A percentile compares a stretch with the other conserved stretches of the same genome.
These are phyloP conservation scores for Trichoderma sp. DNA, from an alignment of 2,329 filamentous ascomycete genomes.

Conservation along the genomic window DNA sequence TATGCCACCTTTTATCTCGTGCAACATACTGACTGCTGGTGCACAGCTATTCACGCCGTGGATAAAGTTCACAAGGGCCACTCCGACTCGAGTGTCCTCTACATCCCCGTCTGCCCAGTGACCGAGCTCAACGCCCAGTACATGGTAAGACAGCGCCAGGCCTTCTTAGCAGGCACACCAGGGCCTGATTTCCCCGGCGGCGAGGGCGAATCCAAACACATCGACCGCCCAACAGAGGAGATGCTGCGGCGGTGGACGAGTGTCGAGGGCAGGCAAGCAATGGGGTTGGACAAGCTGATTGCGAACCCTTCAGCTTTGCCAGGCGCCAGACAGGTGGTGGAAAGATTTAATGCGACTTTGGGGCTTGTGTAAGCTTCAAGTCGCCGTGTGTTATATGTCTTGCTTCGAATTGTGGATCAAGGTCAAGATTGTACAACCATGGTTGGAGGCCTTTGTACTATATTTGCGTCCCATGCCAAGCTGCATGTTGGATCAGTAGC, in stretches of 20 bases:
- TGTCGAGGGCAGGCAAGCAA: conserved; percentile 45
- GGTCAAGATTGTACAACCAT: not conserved
- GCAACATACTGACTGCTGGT: not conserved
- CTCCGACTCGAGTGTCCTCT: conserved; percentile 79
- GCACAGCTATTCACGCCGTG: conserved; percentile 72
- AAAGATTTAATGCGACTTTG: conserved; percentile 50
- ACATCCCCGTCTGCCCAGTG: conserved; percentile 84
- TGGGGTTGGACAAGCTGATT: conserved; percentile 50
- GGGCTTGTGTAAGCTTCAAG: conserved; percentile 41
- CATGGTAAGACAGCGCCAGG: conserved; percentile 69
- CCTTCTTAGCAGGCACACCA: conserved; percentile 69
- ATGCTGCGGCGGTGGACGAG: conserved; percentile 42
- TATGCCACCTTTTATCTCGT: not conserved
- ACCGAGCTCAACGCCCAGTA: conserved; percentile 76
- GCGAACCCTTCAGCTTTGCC: conserved; percentile 34
- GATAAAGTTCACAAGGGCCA: conserved; percentile 75
- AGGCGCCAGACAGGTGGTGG: conserved; percentile 45
- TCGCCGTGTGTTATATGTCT: not conserved
- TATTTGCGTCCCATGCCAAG: not conserved
- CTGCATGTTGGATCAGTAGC: not conserved
- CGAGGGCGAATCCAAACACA: conserved; percentile 63
- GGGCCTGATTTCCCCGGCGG: conserved; percentile 75
- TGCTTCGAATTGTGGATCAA: not conserved
- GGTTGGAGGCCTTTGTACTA: not conserved
- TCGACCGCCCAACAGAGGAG: conserved; percentile 50